Evolutionary conservation across 345 rosid species (phyloP), one percentile per base, ranked within the genome.

Genomic region (Cardamine occulta): DNA sequence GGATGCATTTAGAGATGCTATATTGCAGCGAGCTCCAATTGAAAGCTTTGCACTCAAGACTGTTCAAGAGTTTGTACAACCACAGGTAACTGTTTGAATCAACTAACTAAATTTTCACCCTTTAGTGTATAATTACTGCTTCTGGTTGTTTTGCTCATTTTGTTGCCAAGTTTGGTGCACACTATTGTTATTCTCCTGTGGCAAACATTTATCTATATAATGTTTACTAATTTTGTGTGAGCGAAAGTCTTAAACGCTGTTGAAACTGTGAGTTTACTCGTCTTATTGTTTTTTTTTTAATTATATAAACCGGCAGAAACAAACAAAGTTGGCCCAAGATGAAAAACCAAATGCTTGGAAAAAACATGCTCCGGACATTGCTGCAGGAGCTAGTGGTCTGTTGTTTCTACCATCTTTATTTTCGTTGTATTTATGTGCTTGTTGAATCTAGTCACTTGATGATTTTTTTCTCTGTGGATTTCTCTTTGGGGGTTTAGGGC

Each of bases 311-410:
- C 57, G 70, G 42, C 89, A 93, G 98, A 95, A 83, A 75, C 97
- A 83, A 87, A 85, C 94, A 28, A 95, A 93, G 80, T 82, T 95
- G 76, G 94, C 86, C 5, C 99, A 93, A 81, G 98, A 95, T 85
- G 99, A 93, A 84, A n/a, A 92, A 95, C 76, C 97, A 95, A 73
- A 83, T 87, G 76, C 80, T 93, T 21, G 99, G n/a, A n/a, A n/a
- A 95, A 74, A 93, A 95, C 80, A 88, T 90, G 89, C 98, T 95
- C 32, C 85, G 97, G 70, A 65, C 84, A 4, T 84, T 95, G 79
- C 91, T 89, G 63, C 97, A 93, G 70, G 93, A 91, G 75, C 85
- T 93, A 53, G 98, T 86, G 93, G 99, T 92, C 82, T 59, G 88
- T 66, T 70, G 18, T 11, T 44, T 61, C 29, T 49, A 56, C 48